Percentiles rank a stretch among this genome's conserved stretches.
Conservation (phyloP, 1,284 basidiomycete species). For the Erythrobasidium hasegawianum region DNA sequence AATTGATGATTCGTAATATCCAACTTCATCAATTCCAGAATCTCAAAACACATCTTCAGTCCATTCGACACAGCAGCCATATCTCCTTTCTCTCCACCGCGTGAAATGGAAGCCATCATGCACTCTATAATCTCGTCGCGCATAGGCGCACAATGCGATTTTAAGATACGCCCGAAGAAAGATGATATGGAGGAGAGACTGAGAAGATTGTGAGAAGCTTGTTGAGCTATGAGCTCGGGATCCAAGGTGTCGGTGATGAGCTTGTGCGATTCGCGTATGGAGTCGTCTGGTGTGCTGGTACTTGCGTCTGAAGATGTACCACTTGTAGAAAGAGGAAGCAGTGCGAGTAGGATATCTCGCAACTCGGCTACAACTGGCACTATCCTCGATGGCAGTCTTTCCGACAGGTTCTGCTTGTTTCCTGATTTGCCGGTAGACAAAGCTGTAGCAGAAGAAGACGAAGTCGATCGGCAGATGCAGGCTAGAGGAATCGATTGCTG, state of each 20-base stretch:
- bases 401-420: slow-evolving; percentile 43
- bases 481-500: slow-evolving; percentile 55
- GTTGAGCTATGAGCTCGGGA: slow-evolving; percentile 66
- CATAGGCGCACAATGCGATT: slow-evolving; percentile 89
- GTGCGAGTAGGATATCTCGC: slow-evolving; percentile 72
- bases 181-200: slow-evolving; percentile 75
- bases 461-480: slow-evolving; percentile 56
- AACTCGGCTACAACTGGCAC: slow-evolving; percentile 70
- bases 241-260: slow-evolving; percentile 54
- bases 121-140: slow-evolving; percentile 75
- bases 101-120: slow-evolving; percentile 62
- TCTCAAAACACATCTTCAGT: slow-evolving; percentile 79
- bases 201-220: slow-evolving; percentile 71
- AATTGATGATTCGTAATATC: slow-evolving; percentile 95
- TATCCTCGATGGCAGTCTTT: slow-evolving; percentile 65
- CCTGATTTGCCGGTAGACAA: slow-evolving; percentile 42
- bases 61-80: slow-evolving; percentile 64
- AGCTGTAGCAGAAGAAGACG: too few relatives aligned
- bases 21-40: slow-evolving; percentile 91
- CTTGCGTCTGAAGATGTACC: slow-evolving; percentile 15
- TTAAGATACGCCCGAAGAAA: slow-evolving; percentile 74
- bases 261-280: slow-evolving; percentile 40
- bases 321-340: slow-evolving; percentile 56
- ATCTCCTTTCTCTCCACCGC: slow-evolving; percentile 54
- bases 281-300: not conserved